Base-by-base conservation (phyloP, 1,139 yeast genomes). In the Yamadazyma taylorii region DNA sequence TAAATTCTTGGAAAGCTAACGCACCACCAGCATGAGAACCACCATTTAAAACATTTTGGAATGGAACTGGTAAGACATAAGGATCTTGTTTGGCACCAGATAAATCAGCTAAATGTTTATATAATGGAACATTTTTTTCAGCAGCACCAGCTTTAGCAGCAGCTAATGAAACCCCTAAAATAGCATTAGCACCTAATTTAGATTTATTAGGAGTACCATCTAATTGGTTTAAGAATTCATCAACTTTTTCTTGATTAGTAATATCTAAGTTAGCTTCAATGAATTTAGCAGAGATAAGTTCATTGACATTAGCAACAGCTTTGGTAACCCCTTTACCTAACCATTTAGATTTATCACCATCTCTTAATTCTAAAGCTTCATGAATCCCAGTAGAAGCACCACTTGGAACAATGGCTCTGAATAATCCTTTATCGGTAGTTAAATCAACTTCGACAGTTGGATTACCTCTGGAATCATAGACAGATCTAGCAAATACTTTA, bases 1-100 rank as follows among this genome's bases (percentile, higher is more conserved):
- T 89, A 78, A 90, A 90, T 78, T 90, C 97, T 78, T 90, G 97
- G 82, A 90, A 82, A 58, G 97, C 97, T 55, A 90, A 78, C 63
- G 90, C 85, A 77, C 97, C 97, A 75, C 97, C 97, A 61, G 97
- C 97, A 76, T 90, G 97, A 63, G 95, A 84, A 70, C 97, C 97
- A 78, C 97, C 97, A 81, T 90, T 90, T 69, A 90, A 79, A 53
- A 90, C 97, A 75, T 90, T 90, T 77, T 86, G 92, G 88, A 88
- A 87, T 54, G 96, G 96, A 69, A 89, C 96, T 69, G 96, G 95
- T 63, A 87, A 73, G 43, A 87, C 95, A 66, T 66, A 86, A 66
- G 90, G 88, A 53, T 58, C 66, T 49, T 62, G 58, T 60, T 74
- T 62, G 60, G 81, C 75, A 45, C 71, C 73, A 47, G 95, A 64